A percentile compares a stretch with the other conserved stretches of the same genome.
Evolutionary conservation across 1,284 basidiomycete species (phyloP).

Genomic region (Cystobasidium slooffiae): DNA sequence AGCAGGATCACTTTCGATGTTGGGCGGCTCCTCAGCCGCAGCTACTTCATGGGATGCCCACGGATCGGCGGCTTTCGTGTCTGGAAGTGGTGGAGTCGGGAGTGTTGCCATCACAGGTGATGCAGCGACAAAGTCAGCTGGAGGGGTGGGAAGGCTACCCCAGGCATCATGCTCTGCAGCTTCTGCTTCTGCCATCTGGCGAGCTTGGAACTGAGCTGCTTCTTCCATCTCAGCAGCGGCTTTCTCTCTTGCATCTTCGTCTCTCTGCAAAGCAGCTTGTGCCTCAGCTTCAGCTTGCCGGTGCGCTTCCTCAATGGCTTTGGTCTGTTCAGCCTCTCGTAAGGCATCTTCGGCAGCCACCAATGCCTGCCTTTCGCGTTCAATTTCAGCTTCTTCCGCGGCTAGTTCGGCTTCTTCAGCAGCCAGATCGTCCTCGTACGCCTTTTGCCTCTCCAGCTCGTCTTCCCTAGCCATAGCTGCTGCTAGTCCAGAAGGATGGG

Average conservation of each 20-base stretch:
- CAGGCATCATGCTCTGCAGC: not conserved
- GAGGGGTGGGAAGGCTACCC: not conserved
- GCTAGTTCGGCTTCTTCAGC: slow-evolving; percentile 8
- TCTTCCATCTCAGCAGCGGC: slow-evolving; percentile 27
- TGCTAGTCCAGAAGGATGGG: slow-evolving; percentile 13
- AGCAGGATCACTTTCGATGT: not conserved
- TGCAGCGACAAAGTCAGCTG: not conserved
- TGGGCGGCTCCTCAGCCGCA: not conserved
- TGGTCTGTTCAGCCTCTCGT: not conserved
- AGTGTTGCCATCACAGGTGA: not conserved
- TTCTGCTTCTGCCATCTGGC: slow-evolving; percentile 9
- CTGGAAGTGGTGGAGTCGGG: slow-evolving; percentile 3
- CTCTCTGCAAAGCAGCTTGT: not conserved
- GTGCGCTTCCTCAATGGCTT: slow-evolving; percentile 1
- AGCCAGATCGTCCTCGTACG: no score
- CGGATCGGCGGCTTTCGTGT: not conserved
- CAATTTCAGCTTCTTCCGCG: slow-evolving; percentile 13
- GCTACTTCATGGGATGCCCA: not conserved
- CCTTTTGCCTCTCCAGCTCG: not conserved
- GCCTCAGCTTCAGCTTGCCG: slow-evolving; percentile 12
- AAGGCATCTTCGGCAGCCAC: slow-evolving; percentile 10
- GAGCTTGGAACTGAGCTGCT: slow-evolving; percentile 18
- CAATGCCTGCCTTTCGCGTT: slow-evolving; percentile 6
- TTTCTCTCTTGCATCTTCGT: not conserved
- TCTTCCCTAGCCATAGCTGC: not conserved